Evolutionary conservation across 2,329 filamentous ascomycete species (phyloP), one percentile per base, ranked within the genome.

Genomic region (Ambrosiella beaveri): DNA sequence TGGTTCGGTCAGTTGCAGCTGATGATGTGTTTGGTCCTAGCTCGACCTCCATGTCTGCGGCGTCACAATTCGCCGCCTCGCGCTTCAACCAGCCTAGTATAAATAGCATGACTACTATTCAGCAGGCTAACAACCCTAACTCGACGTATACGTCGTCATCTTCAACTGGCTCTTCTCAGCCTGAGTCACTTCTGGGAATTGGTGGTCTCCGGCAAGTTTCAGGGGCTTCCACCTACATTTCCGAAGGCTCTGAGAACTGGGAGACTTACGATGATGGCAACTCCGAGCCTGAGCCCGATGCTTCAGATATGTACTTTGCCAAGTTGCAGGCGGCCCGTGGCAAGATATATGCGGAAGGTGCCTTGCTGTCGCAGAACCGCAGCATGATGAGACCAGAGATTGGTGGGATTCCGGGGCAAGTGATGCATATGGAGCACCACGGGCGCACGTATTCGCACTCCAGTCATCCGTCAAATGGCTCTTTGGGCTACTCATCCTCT

Each of bases 161-260:
- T 1, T 60, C 58, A 8, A 51, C 49, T 36, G 50, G 40, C 12
- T 60, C 58, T 1, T 60, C 58, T n/a, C 55, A 49, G 7, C 55
- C 58, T 4, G 58, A 60, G 36, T 60, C 58, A 6, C 11, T 60
- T 17, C 51, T 60, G 39, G 37, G 52, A 12, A 41, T 54, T n/a
- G 58, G 50, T 12, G 57, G 44, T 19, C 74, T 74, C 1, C 75
- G 88, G 53, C 86, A 91, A 64, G 82, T 85, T 13, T 72, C 70
- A 2, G 65, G 63, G 54, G 54, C 62, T 13, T 90, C 87, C n/a
- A 88, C 85, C 1, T 77, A 76, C 19, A 76, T 86, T 35, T 88
- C 86, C 4, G 88, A 87, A 1, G 35, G 35, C 27, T 95, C 88
- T 2, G 91, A 97, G 71, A 97, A 97, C 68, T 97, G 91, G 91